A percentile compares a stretch with the other conserved stretches of the same genome.
Evolutionary conservation across 1,139 yeast species (phyloP).

Genomic region (Entelexis paramagnoliae): DNA sequence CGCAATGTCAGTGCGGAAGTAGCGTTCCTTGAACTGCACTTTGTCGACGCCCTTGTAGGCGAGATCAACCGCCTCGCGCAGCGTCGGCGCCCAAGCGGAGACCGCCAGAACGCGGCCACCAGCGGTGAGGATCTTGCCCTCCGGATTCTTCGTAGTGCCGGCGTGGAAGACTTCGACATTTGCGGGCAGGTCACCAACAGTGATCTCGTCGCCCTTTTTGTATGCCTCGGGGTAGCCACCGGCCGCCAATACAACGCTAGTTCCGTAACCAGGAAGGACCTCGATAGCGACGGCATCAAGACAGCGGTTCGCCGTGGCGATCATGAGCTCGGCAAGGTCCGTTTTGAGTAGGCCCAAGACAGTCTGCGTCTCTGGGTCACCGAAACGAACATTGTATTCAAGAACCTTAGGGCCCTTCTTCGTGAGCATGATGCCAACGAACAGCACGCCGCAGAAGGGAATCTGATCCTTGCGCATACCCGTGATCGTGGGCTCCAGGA

Average conservation of each 20-base stretch:
- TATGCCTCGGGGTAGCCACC: constrained; percentile 93
- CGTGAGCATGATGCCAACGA: constrained; percentile 93
- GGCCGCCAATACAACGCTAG: constrained; percentile 93
- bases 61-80: constrained; percentile 68
- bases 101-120: constrained; percentile 98
- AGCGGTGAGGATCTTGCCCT: constrained; percentile 59
- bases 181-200: constrained; percentile 39
- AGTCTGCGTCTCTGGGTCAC: constrained; percentile 98
- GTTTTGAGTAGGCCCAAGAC: constrained; percentile 80
- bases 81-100: constrained; percentile 68
- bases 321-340: constrained; percentile 82
- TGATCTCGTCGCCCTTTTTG: constrained; percentile 75
- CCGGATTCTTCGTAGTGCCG: constrained; percentile 49
- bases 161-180: constrained; percentile 84
- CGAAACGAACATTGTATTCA: constrained; percentile 95
- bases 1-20: constrained; percentile 87
- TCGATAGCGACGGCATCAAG: constrained; percentile 71
- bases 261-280: constrained; percentile 55
- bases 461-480: constrained; percentile 94
- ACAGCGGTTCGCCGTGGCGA: constrained; percentile 92
- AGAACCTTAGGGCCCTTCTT: constrained; percentile 81
- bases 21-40: constrained; percentile 62
- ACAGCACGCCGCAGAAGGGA: constrained; percentile 92
- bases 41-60: constrained; percentile 80
- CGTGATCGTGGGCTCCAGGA: constrained; percentile 83